Evolutionary conservation across 164 flowering plant genomes (phyloP), one percentile per base, ranked within the genome.

Genomic region (Santalum album): DNA sequence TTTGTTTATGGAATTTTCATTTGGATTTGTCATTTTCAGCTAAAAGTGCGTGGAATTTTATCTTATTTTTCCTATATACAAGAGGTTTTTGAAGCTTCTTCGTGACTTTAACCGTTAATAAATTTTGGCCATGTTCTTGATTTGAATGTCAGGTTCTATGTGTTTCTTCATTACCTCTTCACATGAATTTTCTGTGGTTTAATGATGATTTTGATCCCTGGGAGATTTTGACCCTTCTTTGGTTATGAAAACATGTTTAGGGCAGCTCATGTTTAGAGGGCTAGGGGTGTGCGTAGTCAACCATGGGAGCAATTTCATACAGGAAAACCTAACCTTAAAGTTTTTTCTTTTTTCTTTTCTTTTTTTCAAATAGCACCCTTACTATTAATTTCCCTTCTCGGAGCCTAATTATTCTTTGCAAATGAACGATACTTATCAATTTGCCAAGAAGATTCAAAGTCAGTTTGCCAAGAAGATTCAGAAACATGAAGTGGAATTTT

Each of bases 391-490:
- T 56, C 83, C 40, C 6, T 80, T 75, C 43, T 80, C 87, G 19
- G 99, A 87, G 72, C 99, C 97, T 0, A 81, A 80, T 11, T 94
- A 87, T 59, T 78, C 99, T 22, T 53, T 92, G 74, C 85, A 80
- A 49, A 79, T 68, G 78, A 83, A 69, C 48, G 62, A 75, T 55
- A 20, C 75, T 4, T 85, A 84, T 62, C 81, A 81, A 67, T 44
- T 81, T 56, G 74, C 74, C 15, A 78, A 63, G 76, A 67, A 67
- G n/a, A n/a, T n/a, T n/a, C n/a, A n/a, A n/a, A n/a, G n/a, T n/a
- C n/a, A n/a, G n/a, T n/a, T n/a, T n/a, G n/a, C n/a, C n/a, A n/a
- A n/a, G 17, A 87, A n/a, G n/a, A n/a, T 86, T 10, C 84, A 79
- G 66, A 78, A 75, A 46, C 61, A 78, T 69, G 90, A 79, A n/a